Evolutionary conservation across 2,329 filamentous ascomycete genomes (phyloP), one percentile per base, ranked within the genome.

Genomic region (Ceratocystis colombiana): DNA sequence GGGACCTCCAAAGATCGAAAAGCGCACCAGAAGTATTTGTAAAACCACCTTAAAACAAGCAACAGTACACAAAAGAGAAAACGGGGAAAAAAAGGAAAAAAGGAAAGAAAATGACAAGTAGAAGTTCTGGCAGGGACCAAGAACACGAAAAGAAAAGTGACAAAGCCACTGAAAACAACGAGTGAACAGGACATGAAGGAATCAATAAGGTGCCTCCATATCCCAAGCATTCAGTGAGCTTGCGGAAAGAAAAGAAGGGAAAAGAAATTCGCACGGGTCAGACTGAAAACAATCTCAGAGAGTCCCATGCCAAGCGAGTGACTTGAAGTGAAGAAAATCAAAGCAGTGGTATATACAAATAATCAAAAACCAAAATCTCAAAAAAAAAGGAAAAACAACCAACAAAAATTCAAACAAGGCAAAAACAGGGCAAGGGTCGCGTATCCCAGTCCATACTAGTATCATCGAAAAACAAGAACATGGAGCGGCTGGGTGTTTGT

Each of bases 291-390:
- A 50, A 46, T n/a, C 7, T 59, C 55, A 37, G 10, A 25, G 33
- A 30, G 22, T 4, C 20, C 28, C 55, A 33, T 33, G 28, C 50
- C 64, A 46, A 65, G 50, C 28, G 15, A 65, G 62, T 41, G 37
- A 12, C 12, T 15, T 71, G 72, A 65, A 63, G 67, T 67, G 66
- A 67, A 67, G 17, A 62, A 45, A 62, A 28, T 12, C 61, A 62
- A 28, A n/a, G 45, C 37, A 25, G 41, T 45, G 61, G 66, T 66
- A 69, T 69, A 69, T 71, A 71, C 70, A 72, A 63, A 74, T 76
- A 62, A 57, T 63, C 62, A 67, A 64, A 15, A 66, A 61, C 44
- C 22, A 25, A 25, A 25, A 25, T 25, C 22, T 25, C 22, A 25
- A 15, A 37, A 46, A 45, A 37, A 46, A 45, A 63, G 55, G 61